Conservation (phyloP, 495 filamentous ascomycete genomes). For the Thermochaetoides thermophila region DNA sequence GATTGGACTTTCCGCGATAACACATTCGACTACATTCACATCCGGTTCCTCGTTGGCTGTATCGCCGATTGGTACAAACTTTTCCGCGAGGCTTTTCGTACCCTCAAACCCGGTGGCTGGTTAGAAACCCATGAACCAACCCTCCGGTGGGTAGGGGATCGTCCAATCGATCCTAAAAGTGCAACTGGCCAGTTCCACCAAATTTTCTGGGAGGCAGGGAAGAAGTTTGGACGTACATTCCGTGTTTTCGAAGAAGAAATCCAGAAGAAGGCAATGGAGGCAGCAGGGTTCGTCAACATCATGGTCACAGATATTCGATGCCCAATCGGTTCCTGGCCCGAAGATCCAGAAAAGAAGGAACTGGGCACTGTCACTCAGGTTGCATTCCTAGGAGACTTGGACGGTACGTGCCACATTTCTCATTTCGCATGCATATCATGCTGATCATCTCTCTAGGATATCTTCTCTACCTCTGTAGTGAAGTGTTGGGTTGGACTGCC, state of each 20-base stretch:
- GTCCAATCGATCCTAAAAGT: conserved; percentile 14
- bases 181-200: conserved; percentile 19
- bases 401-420: not conserved
- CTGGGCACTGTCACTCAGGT: not conserved
- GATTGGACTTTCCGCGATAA: conserved; percentile 35
- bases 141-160: conserved; percentile 8
- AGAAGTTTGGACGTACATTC: conserved; percentile 10
- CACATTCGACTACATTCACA: conserved; percentile 50
- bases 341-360: not conserved
- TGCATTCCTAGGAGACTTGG: not conserved
- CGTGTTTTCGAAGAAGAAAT: conserved; percentile 23
- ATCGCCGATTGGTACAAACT: conserved; percentile 41
- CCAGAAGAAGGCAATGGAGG: conserved; percentile 41
- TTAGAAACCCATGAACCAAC: conserved; percentile 15
- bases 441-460: not conserved
- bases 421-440: not conserved
- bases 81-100: conserved; percentile 17
- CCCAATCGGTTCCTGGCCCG: conserved; percentile 1
- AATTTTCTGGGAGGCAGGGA: conserved; percentile 12
- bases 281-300: conserved; percentile 43
- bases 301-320: conserved; percentile 11
- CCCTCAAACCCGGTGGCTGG: conserved; percentile 26
- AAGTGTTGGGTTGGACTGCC: not conserved
- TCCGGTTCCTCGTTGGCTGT: conserved; percentile 38
- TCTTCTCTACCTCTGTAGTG: not conserved